A percentile compares a stretch with the other conserved stretches of the same genome.
Conservation (phyloP, 495 filamentous ascomycete species). For the Penicillium coffeae region DNA sequence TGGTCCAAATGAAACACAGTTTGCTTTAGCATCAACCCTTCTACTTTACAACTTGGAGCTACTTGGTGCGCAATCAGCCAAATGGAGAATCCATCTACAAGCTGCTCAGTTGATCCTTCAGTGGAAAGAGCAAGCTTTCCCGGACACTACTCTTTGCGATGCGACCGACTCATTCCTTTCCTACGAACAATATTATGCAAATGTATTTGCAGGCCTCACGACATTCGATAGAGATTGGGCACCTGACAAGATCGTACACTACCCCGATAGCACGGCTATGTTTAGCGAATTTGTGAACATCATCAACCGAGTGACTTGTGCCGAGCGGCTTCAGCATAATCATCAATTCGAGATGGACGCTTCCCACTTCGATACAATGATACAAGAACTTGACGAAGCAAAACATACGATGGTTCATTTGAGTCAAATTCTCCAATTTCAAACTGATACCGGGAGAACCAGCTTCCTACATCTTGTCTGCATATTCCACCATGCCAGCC, state of each 20-base stretch:
- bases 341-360: neutral
- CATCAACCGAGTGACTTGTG: slow-evolving; percentile 16
- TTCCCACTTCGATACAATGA: neutral
- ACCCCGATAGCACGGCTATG: slow-evolving; percentile 14
- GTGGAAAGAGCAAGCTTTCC: slow-evolving; percentile 11
- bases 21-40: slow-evolving; percentile 13
- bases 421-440: slow-evolving; percentile 3
- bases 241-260: slow-evolving; percentile 1
- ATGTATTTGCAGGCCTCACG: slow-evolving; percentile 19
- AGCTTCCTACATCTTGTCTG: slow-evolving; percentile 7
- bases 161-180: slow-evolving; percentile 16
- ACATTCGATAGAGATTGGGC: slow-evolving; percentile 13
- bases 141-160: neutral
- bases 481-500: slow-evolving; percentile 11
- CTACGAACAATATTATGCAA: slow-evolving; percentile 23
- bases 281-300: slow-evolving; percentile 21
- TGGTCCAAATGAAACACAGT: slow-evolving; percentile 2
- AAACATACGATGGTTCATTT: neutral
- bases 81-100: slow-evolving; percentile 22
- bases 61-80: slow-evolving; percentile 9
- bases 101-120: slow-evolving; percentile 17
- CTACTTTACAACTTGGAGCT: slow-evolving; percentile 23
- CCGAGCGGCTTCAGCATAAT: slow-evolving; percentile 11
- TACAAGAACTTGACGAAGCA: neutral
- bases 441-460: neutral